Percentiles rank a stretch among this genome's conserved stretches.
These are phyloP conservation scores for Pharnaceum exiguum DNA, from an alignment of 148 eudicot species.

Conservation along the genomic window DNA sequence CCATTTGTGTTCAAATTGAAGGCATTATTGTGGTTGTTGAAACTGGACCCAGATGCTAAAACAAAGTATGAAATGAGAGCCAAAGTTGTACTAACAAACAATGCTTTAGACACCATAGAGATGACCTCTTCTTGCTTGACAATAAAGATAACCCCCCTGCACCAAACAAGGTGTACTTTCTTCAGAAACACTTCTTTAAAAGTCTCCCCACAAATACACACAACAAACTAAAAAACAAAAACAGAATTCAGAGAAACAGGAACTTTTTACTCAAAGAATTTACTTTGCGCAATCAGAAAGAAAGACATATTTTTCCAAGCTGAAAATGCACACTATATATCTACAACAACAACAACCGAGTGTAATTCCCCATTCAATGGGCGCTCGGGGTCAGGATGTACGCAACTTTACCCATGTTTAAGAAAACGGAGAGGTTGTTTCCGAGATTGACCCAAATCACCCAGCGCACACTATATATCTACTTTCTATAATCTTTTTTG, in stretches of 20 bases:
- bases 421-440: too few species aligned
- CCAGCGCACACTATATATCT: too few species aligned
- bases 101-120: conserved; percentile 22
- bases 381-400: too few species aligned
- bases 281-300: not conserved
- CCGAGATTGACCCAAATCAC: too few species aligned
- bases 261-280: not conserved
- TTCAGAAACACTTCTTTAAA: conserved; percentile 8
- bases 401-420: too few species aligned
- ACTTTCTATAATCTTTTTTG: too few species aligned
- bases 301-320: too few species aligned
- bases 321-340: too few species aligned
- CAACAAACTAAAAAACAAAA: not conserved
- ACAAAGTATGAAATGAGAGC: conserved; percentile 23
- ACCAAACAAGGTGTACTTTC: conserved; percentile 4
- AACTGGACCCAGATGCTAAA: conserved; percentile 4
- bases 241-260: not conserved
- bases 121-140: conserved; percentile 11
- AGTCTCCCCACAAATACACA: not conserved
- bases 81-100: conserved; percentile 13
- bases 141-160: conserved; percentile 13
- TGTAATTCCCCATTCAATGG: too few species aligned
- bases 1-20: conserved; percentile 24
- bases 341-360: too few species aligned
- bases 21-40: conserved; percentile 19